Percentiles rank a stretch among this genome's conserved stretches.
These are phyloP conservation scores for Myotisia sp. DNA, from an alignment of 2,329 filamentous ascomycete genomes.

Conservation along the genomic window DNA sequence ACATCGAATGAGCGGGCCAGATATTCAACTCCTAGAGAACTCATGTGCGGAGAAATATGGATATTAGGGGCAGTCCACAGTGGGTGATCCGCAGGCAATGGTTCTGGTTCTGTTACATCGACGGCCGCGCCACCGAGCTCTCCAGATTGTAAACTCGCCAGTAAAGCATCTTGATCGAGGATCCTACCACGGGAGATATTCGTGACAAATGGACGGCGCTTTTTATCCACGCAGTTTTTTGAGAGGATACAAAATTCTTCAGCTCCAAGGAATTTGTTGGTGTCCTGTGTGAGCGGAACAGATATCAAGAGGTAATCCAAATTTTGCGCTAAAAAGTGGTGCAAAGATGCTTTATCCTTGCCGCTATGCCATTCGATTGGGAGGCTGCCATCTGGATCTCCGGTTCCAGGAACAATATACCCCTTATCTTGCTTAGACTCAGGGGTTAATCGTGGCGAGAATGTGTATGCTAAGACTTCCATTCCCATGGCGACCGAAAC, in stretches of 20 bases:
- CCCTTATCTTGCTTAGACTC: conserved; percentile 49
- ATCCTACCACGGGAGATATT: conserved; percentile 58
- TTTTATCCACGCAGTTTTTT: conserved; percentile 15
- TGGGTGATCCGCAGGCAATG: conserved; percentile 51
- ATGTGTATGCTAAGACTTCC: conserved; percentile 36
- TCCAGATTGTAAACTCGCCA: conserved; percentile 43
- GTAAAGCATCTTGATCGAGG: conserved; percentile 47
- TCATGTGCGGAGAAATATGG: conserved; percentile 55
- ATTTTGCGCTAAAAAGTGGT: conserved; percentile 40
- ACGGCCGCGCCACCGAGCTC: conserved; percentile 53
- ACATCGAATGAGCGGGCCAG: conserved; percentile 44
- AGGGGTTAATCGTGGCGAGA: conserved; percentile 45
- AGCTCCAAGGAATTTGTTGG: conserved; percentile 40
- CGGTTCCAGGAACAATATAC: conserved; percentile 55
- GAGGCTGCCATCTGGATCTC: conserved; percentile 42
- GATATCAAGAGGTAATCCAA: conserved; percentile 44
- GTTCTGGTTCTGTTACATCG: conserved; percentile 69
- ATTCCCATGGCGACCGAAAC: conserved; percentile 54
- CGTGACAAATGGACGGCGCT: conserved; percentile 44
- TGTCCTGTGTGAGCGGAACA: conserved; percentile 43
- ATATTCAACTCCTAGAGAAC: conserved; percentile 41
- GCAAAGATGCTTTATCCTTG: conserved; percentile 36
- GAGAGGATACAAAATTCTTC: conserved; percentile 44
- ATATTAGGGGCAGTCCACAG: conserved; percentile 58
- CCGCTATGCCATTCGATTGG: conserved; percentile 46